Evolutionary conservation across 805 yeast genomes (phyloP).

Genomic region (Komagataella ulmi): DNA sequence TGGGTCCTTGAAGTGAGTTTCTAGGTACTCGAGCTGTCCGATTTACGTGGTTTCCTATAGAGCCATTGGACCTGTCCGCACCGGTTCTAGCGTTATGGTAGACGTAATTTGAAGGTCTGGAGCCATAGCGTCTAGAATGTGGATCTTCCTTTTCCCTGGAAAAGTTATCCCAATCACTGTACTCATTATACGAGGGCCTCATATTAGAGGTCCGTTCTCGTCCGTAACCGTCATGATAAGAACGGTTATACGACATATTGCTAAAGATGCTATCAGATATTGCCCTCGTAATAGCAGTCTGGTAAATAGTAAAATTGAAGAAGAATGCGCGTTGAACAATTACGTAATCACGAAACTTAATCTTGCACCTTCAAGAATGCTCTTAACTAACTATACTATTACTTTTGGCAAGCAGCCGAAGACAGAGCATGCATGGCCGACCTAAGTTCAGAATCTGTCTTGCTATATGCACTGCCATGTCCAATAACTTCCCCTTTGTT

Average conservation of each 20-base stretch:
- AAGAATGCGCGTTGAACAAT: not conserved
- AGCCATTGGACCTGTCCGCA: not conserved
- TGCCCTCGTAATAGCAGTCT: not conserved
- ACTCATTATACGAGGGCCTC: not conserved
- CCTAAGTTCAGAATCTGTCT: slow-evolving; percentile 2
- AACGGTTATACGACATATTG: not conserved
- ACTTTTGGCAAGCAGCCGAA: too few relatives aligned
- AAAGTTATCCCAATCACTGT: not conserved
- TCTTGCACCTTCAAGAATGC: not conserved
- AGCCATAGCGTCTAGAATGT: not conserved
- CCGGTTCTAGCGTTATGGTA: not conserved
- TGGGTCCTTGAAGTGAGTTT: not conserved
- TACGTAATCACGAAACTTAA: not conserved
- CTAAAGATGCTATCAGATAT: not conserved
- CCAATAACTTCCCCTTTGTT: slow-evolving; percentile 1
- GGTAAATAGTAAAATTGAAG: not conserved
- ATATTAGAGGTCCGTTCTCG: not conserved
- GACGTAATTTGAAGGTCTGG: not conserved
- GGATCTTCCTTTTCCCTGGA: not conserved
- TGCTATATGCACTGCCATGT: not conserved
- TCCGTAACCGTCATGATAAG: not conserved
- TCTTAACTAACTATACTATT: too few relatives aligned
- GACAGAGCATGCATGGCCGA: slow-evolving; percentile 1
- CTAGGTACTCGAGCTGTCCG: not conserved
- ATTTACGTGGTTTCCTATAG: not conserved